Base-by-base conservation (phyloP, 176 grass and related monocot species). In the Avena insularis region DNA sequence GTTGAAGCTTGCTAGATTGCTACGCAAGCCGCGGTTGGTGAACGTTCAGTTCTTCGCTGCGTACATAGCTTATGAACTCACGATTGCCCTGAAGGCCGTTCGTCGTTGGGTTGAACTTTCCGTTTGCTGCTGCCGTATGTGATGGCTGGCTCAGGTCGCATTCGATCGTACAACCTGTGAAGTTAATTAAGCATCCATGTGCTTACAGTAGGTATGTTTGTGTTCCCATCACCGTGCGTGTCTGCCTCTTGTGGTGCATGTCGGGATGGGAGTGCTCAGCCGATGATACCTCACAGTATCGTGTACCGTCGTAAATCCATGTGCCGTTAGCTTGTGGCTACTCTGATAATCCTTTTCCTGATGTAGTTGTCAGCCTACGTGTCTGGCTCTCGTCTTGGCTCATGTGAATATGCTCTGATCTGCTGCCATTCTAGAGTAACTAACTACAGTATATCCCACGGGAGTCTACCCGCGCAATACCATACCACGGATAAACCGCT, bases 21-120 rank as follows among this genome's bases (percentile, higher is more conserved):
- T 51, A 80, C 67, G 75, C 79, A 71, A 87, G 4, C 67, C 17
- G 50, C 58, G 82, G 90, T 85, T 35, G 86, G 90, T 91, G 77
- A 85, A 81, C 81, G 29, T 81, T 75, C 50, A 25, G 53, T 7
- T 76, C 77, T 59, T 70, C 4, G 36, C 54, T 1, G 54, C 79
- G 29, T 29, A 29, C 38, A 79, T 83, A 19, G n/a, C 81, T 51
- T 60, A 60, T n/a, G n/a, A n/a, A n/a, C n/a, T n/a, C n/a, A n/a
- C 20, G 29, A 59, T 70, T 20, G 67, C 65, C 15, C 19, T 46
- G 7, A 57, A 2, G n/a, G 12, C 54, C 31, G 60, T 68, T 54
- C 13, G 17, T 6, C 61, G 80, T 48, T 1, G 23, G 12, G 46
- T 61, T 9, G 45, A 72, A 54, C 13, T 21, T 36, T 65, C 11